Conservation (phyloP, 768 basidiomycete species). For the Sistotremastrum niveocremeum region DNA sequence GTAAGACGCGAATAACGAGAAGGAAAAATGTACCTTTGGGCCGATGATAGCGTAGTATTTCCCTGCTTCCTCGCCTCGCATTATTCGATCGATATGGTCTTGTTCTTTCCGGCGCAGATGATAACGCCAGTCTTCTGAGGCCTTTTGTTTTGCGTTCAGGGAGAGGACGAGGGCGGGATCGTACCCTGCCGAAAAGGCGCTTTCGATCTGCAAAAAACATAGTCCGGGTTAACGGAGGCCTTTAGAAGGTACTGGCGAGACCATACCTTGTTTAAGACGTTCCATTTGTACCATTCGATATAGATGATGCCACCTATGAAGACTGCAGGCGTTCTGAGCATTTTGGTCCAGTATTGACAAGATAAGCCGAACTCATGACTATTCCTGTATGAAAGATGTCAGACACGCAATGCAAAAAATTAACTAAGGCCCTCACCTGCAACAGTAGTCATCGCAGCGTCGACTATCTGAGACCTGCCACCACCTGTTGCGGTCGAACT, state of each 20-base stretch:
- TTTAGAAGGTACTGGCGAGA: constrained; percentile 5
- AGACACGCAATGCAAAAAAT: no score
- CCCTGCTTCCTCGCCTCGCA: constrained; percentile 58
- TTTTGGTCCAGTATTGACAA: background rate
- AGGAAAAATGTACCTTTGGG: constrained; percentile 41
- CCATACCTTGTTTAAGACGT: constrained; percentile 64
- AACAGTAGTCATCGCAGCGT: no score
- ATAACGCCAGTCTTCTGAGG: constrained; percentile 31
- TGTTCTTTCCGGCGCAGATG: constrained; percentile 66
- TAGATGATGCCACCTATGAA: constrained; percentile 64
- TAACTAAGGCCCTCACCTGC: no score
- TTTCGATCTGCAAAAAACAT: constrained; percentile 42
- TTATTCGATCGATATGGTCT: constrained; percentile 60
- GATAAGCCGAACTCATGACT: background rate
- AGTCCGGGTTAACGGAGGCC: background rate
- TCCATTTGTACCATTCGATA: constrained; percentile 68
- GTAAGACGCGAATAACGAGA: background rate
- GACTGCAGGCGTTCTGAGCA: constrained; percentile 20
- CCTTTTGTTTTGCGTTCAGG: constrained; percentile 20
- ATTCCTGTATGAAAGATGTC: no score
- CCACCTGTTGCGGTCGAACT: no score
- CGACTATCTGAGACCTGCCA: no score
- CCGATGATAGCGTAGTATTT: constrained; percentile 70
- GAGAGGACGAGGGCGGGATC: constrained; percentile 72
- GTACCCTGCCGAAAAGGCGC: constrained; percentile 67